Percentiles rank a stretch among this genome's conserved stretches.
Conservation (phyloP, 2,329 filamentous ascomycete genomes). For the Aspergillus sp. region DNA sequence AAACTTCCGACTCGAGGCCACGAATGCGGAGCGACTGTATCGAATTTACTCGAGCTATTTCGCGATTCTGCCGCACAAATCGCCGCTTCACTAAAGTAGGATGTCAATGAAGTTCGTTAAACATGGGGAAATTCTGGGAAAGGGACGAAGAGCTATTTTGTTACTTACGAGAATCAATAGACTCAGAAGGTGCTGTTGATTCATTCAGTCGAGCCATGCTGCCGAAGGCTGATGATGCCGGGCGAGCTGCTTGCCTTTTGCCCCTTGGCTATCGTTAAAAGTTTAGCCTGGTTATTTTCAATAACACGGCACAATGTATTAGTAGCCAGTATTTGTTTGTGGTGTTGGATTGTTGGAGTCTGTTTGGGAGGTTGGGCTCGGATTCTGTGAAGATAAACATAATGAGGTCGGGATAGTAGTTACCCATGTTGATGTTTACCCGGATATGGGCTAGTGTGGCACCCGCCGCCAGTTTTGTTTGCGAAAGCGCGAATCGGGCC, state of each 20-base stretch:
- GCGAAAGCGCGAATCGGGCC: neutral
- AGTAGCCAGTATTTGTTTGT: no score
- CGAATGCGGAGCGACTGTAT: constrained; percentile 61
- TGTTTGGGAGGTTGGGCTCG: no score
- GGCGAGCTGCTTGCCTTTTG: neutral
- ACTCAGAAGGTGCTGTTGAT: constrained; percentile 38
- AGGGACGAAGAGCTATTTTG: neutral
- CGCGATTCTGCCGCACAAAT: constrained; percentile 62
- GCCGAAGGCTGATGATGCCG: neutral
- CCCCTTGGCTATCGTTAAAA: no score
- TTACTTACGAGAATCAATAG: constrained; percentile 44
- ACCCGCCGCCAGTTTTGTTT: constrained; percentile 3
- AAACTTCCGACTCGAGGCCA: constrained; percentile 57
- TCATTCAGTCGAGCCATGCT: constrained; percentile 49
- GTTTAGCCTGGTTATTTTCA: no score
- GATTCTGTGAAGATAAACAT: constrained; percentile 8
- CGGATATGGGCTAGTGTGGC: constrained; percentile 23
- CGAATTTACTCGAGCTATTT: constrained; percentile 61
- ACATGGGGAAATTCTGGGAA: neutral
- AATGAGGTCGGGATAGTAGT: constrained; percentile 3
- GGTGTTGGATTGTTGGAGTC: no score
- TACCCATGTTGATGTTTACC: constrained; percentile 36
- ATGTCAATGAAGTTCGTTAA: neutral
- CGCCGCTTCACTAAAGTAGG: constrained; percentile 54
- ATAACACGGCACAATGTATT: no score